phyloP scores from a whole-genome alignment of 2,329 filamentous ascomycete species.

The Endothia cerciana region DNA sequence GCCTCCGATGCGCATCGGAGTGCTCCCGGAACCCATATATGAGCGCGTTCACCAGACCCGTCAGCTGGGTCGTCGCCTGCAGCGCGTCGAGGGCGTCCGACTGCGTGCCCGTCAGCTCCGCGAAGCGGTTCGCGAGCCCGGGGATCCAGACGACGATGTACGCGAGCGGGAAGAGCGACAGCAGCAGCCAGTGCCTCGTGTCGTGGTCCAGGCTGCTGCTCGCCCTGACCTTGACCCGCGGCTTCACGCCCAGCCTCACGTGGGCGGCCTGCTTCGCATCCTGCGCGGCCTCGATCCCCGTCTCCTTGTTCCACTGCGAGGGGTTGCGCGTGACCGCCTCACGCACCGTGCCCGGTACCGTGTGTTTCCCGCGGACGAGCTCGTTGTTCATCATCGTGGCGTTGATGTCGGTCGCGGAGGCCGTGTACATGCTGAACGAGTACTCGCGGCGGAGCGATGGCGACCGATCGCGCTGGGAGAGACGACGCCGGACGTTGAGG shows the following conservation, averaged over 20 bases:
- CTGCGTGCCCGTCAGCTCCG: constrained; percentile 12
- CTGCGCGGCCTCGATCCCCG: constrained; percentile 24
- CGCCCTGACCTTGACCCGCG: constrained; percentile 16
- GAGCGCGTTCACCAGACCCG: constrained; percentile 24
- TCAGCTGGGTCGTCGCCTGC: constrained; percentile 27
- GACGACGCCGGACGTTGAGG: constrained; percentile 22
- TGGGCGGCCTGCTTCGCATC: constrained; percentile 21
- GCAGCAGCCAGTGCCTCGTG: constrained; percentile 23
- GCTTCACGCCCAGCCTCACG: constrained; percentile 21
- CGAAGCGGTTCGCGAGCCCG: constrained; percentile 22
- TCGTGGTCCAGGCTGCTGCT: constrained; percentile 27
- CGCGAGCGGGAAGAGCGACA: constrained; percentile 22
- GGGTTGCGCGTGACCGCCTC: constrained; percentile 14
- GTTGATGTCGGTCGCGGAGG: constrained; percentile 15
- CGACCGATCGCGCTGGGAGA: constrained; percentile 18
- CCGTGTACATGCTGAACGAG: constrained; percentile 25
- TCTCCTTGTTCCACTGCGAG: constrained; percentile 21
- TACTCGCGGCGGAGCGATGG: constrained; percentile 16
- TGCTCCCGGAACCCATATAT: constrained; percentile 26
- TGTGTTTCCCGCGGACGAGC: constrained; percentile 24
- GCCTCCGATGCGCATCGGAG: constrained; percentile 14
- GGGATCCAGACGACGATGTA: constrained; percentile 27
- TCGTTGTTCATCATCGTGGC: constrained; percentile 21
- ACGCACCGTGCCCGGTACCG: constrained; percentile 19
- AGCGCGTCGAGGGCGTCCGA: constrained; percentile 14